Conservation (phyloP, 2,329 filamentous ascomycete species). For the Aspergillus ochraceus region DNA sequence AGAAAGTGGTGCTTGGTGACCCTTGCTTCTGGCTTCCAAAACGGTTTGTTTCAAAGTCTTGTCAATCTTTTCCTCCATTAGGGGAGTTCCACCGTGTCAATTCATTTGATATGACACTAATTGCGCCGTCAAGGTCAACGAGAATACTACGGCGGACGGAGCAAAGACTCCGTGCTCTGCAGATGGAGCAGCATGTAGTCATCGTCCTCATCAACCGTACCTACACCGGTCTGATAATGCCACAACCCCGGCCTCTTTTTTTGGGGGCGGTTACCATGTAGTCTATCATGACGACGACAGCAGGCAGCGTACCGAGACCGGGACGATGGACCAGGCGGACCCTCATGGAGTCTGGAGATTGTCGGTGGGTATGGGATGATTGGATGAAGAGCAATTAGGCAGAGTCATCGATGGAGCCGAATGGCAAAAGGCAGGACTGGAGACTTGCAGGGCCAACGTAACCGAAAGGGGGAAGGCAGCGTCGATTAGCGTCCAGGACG, state of each 20-base stretch:
- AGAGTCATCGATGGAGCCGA: constrained; percentile 3
- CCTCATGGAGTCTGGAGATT: constrained; percentile 5
- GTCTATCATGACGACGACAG: neutral
- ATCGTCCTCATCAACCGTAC: no score
- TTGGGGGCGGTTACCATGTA: constrained; percentile 6
- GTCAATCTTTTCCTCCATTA: neutral
- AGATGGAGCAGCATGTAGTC: neutral
- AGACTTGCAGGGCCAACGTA: constrained; percentile 1
- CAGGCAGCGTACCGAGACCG: constrained; percentile 1
- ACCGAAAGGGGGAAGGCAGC: constrained; percentile 1
- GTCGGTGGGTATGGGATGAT: neutral
- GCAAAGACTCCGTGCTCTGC: neutral
- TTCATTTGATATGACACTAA: neutral
- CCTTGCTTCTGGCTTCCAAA: neutral
- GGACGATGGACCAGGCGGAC: constrained; percentile 1
- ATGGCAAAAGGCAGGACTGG: constrained; percentile 1
- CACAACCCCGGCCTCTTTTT: neutral
- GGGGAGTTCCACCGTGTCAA: neutral
- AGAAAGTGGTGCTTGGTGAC: neutral
- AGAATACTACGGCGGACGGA: constrained; percentile 1
- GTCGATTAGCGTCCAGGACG: neutral
- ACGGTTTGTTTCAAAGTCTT: neutral
- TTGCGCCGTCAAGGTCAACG: neutral
- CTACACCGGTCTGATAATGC: neutral
- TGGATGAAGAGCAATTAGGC: neutral